Conservation (phyloP, 441 rosid species). For the Dalechampia spathulata region DNA sequence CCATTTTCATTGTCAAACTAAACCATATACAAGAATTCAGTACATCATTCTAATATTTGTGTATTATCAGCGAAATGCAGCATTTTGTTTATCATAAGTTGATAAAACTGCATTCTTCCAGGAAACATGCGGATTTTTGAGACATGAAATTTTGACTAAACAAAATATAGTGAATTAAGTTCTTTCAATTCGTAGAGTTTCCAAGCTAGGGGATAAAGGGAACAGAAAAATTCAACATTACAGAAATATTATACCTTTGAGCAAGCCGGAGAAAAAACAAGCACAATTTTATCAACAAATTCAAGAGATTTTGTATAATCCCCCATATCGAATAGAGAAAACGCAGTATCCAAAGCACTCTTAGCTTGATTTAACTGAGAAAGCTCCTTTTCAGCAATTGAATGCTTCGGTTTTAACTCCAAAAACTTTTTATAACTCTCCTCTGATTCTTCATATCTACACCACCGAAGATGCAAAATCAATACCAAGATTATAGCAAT, state of each 20-base stretch:
- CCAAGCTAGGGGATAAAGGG: not conserved
- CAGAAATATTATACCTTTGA: constrained; percentile 41
- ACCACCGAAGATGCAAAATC: constrained; percentile 20
- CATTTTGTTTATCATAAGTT: too few relatives aligned
- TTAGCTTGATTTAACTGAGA: constrained; percentile 82
- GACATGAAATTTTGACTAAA: too few relatives aligned
- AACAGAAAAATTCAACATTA: too few relatives aligned
- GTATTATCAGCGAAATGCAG: too few relatives aligned
- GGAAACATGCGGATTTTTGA: too few relatives aligned
- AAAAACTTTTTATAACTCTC: constrained; percentile 53
- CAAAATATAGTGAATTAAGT: too few relatives aligned
- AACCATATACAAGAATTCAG: too few relatives aligned
- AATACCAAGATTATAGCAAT: not conserved
- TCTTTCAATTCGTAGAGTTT: too few relatives aligned
- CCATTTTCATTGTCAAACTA: too few relatives aligned
- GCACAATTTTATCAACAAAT: constrained; percentile 77
- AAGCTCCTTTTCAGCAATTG: constrained; percentile 79
- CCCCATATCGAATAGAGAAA: constrained; percentile 52
- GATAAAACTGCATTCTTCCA: too few relatives aligned
- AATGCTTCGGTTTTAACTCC: constrained; percentile 62
- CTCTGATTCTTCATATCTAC: constrained; percentile 89
- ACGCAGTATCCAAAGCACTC: constrained; percentile 69
- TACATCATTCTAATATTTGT: too few relatives aligned
- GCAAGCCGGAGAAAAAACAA: constrained; percentile 88
- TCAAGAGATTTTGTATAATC: constrained; percentile 69